These are phyloP conservation scores for Favolaschia claudopus DNA, from an alignment of 768 basidiomycete species.

Conservation along the genomic window DNA sequence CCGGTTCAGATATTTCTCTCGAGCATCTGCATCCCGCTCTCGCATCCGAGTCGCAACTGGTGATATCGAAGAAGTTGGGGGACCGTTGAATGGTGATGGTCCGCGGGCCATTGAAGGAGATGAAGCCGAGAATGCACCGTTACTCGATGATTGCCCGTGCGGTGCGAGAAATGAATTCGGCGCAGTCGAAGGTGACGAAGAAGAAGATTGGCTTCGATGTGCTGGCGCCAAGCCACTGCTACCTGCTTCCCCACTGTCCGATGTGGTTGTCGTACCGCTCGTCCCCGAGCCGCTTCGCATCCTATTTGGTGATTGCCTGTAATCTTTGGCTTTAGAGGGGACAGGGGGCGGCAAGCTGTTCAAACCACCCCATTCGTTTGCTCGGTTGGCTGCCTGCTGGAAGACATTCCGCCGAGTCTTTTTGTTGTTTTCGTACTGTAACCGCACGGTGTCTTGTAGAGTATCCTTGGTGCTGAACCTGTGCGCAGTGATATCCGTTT, in stretches of 20 bases:
- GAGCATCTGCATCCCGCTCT: slow-evolving; percentile 86
- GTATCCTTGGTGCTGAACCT: slow-evolving; percentile 81
- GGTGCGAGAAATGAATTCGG: slow-evolving; percentile 53
- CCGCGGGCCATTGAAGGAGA: slow-evolving; percentile 47
- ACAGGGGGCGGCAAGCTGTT: slow-evolving; percentile 54
- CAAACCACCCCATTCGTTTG: slow-evolving; percentile 63
- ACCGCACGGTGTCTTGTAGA: slow-evolving; percentile 80
- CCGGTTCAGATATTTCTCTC: slow-evolving; percentile 84
- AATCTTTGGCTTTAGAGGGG: slow-evolving; percentile 52
- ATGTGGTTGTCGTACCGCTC: slow-evolving; percentile 78
- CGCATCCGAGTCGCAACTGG: slow-evolving; percentile 84
- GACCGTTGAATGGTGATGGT: slow-evolving; percentile 43
- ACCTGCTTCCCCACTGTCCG: slow-evolving; percentile 75
- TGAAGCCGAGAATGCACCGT: slow-evolving; percentile 49
- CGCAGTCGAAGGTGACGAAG: slow-evolving; percentile 68
- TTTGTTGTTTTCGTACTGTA: slow-evolving; percentile 82
- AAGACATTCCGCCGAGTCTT: slow-evolving; percentile 74
- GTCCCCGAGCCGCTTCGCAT: slow-evolving; percentile 85
- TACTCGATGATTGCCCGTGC: slow-evolving; percentile 18
- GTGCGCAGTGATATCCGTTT: slow-evolving; percentile 7
- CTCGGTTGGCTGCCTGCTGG: slow-evolving; percentile 75
- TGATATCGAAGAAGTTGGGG: slow-evolving; percentile 62
- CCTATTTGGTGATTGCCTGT: slow-evolving; percentile 51
- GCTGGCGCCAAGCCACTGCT: slow-evolving; percentile 48
- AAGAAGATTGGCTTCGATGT: slow-evolving; percentile 58